Evolutionary conservation across 176 grass and related monocot species (phyloP).

Genomic region (Oryza meridionalis): DNA sequence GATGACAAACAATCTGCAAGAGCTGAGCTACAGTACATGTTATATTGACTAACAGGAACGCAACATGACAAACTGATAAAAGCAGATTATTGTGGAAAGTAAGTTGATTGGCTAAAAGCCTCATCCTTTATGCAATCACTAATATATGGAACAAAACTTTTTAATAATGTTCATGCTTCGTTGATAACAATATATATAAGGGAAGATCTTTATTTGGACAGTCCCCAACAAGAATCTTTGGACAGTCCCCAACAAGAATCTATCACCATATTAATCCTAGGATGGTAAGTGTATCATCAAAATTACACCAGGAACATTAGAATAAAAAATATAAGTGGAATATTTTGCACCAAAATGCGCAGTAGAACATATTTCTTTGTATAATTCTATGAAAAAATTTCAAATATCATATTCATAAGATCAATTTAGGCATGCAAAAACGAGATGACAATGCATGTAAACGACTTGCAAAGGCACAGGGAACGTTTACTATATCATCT

Average conservation of each 20-base stretch:
- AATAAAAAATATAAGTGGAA: not conserved
- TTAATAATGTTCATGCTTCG: not conserved
- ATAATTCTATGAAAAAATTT: not conserved
- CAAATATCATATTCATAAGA: not conserved
- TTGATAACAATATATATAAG: not conserved
- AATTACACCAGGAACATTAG: not conserved
- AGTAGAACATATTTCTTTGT: slow-evolving; percentile 1
- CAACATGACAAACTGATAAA: not conserved
- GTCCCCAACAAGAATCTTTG: too few species aligned
- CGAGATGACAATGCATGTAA: not conserved
- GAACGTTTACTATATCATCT: slow-evolving; percentile 51
- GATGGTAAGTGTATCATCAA: not conserved
- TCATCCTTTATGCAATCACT: not conserved
- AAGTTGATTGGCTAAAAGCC: not conserved
- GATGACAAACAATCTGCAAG: not conserved
- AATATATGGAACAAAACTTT: not conserved
- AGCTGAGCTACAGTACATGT: not conserved
- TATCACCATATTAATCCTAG: not conserved
- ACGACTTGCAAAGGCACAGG: slow-evolving; percentile 15
- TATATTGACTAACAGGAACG: not conserved
- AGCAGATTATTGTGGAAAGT: not conserved
- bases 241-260: not conserved
- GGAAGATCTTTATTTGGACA: not conserved
- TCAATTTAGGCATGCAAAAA: not conserved
- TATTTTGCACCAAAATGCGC: not conserved